Evolutionary conservation across 352 stramenopile species (phyloP), one percentile per base, ranked within the genome.

Genomic region (Pythium angustatum): DNA sequence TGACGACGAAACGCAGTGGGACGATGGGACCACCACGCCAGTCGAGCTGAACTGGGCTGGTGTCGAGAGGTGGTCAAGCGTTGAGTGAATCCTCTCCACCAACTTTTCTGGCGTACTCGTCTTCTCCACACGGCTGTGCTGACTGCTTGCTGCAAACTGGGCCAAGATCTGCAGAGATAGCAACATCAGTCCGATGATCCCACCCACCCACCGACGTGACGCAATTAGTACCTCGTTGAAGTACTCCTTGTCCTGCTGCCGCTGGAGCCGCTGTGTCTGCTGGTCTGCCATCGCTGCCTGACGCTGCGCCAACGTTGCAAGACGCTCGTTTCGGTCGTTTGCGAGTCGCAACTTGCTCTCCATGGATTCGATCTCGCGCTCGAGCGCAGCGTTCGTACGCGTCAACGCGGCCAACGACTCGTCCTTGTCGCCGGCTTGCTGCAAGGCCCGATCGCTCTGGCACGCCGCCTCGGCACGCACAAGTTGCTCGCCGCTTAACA

Each of bases 371-470:
- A 82, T 69, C 12, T 82, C 72, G 12, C 44, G 33, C 33, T 74
- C 69, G n/a, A 82, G 51, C 12, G 3, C 24, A 9, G 55, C 47
- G 40, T 78, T 79, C 21, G 44, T 30, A 7, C 38, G 33, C 30
- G 58, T 17, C 17, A 78, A 21, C n/a, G 43, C 30, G 9, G 79
- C 75, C 41, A 82, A 63, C 15, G 75, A 73, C 15, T 76, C 69
- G 31, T 69, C 40, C 14, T 33, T 9, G 26, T 53, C 38, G 7
- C 59, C 31, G 19, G 5, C 26, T 17, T 50, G 24, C 40, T 63
- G 50, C 47, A 40, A 31, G 30, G 59, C 59, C 24, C 49, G 27
- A 26, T 79, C 70, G 3, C 41, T 60, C 11, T 60, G 21, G 2
- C 60, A 62, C 11, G 55, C 53, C 28, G 58, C 27, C 60, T 82